Conservation (phyloP, 1,139 yeast species). For the Debaryomyces udenii region DNA sequence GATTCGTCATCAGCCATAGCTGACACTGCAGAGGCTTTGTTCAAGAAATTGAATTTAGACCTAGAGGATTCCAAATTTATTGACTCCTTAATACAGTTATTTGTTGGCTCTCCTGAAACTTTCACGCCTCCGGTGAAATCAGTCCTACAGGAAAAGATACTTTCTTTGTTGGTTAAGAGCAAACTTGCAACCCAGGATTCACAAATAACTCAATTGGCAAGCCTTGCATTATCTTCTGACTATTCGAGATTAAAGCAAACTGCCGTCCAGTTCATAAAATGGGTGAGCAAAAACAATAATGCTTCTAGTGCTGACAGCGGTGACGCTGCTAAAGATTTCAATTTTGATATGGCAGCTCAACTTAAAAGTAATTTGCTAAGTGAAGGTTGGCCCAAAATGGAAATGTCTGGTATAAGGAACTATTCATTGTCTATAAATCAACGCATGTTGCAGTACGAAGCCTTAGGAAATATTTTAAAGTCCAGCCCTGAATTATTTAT, state of each 20-base stretch:
- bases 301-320: constrained; percentile 19
- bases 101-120: constrained; percentile 44
- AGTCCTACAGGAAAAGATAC: constrained; percentile 59
- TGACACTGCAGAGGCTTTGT: constrained; percentile 51
- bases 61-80: constrained; percentile 53
- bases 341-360: constrained; percentile 49
- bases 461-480: constrained; percentile 67
- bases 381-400: constrained; percentile 64
- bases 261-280: constrained; percentile 63
- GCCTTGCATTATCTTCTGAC: constrained; percentile 60
- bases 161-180: constrained; percentile 58
- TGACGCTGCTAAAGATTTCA: constrained; percentile 24
- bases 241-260: constrained; percentile 49
- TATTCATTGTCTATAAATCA: constrained; percentile 37
- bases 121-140: constrained; percentile 56
- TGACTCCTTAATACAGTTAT: constrained; percentile 45
- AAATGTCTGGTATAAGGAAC: constrained; percentile 29
- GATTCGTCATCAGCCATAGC: constrained; percentile 60
- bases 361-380: constrained; percentile 53
- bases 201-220: constrained; percentile 45
- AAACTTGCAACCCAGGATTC: constrained; percentile 45
- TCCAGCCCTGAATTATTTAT: constrained; percentile 49
- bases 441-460: constrained; percentile 73
- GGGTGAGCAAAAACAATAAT: constrained; percentile 37
- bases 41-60: constrained; percentile 56